phyloP scores from a whole-genome alignment of 2,329 filamentous ascomycete genomes.

The Botrytis hyacinthi region DNA sequence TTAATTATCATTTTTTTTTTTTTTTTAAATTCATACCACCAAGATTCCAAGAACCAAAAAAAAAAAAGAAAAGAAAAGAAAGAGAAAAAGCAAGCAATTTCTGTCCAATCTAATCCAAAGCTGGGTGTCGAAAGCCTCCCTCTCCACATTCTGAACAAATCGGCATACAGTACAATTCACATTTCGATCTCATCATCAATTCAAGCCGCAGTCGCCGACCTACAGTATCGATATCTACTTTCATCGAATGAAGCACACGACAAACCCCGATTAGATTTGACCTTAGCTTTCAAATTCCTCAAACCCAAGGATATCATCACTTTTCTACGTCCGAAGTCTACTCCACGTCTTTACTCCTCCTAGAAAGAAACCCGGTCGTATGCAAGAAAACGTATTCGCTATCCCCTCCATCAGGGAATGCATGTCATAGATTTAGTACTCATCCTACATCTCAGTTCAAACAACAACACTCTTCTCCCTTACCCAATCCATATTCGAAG shows the following conservation, averaged over 20 bases:
- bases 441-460: constrained; percentile 12
- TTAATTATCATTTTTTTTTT: neutral
- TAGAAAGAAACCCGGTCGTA: constrained; percentile 6
- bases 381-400: constrained; percentile 17
- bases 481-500: neutral
- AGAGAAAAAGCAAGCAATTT: neutral
- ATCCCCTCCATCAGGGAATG: constrained; percentile 19
- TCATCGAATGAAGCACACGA: constrained; percentile 18
- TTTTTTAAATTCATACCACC: neutral
- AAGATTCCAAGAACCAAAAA: neutral
- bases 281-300: neutral
- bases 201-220: constrained; percentile 19
- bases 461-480: constrained; percentile 12
- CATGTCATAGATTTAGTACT: constrained; percentile 21
- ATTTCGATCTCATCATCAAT: constrained; percentile 15
- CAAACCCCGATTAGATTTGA: constrained; percentile 13
- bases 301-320: neutral
- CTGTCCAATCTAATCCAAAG: neutral
- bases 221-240: constrained; percentile 9
- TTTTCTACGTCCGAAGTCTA: neutral
- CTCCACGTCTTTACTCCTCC: constrained; percentile 10
- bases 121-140: constrained; percentile 10
- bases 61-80: neutral
- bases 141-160: constrained; percentile 18
- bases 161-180: constrained; percentile 16